Percentiles rank a stretch among this genome's conserved stretches.
phyloP scores from a whole-genome alignment of 768 basidiomycete genomes.

The Russula brevipes region DNA sequence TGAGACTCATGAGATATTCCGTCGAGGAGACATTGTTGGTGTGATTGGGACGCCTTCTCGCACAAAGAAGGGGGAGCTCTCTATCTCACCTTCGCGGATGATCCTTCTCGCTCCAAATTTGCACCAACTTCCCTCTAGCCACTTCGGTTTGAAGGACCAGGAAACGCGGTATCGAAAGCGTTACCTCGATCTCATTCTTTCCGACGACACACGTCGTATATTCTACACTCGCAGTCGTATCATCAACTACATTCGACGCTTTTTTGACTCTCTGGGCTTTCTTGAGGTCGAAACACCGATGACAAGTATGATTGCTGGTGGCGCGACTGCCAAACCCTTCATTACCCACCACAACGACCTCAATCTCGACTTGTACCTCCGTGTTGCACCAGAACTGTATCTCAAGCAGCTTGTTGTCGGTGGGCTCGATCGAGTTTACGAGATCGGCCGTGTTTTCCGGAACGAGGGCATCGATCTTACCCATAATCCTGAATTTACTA shows the following conservation, averaged over 20 bases:
- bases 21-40: slow-evolving; percentile 94
- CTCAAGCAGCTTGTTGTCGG: slow-evolving; percentile 97
- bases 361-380: slow-evolving; percentile 91
- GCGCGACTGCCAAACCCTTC: slow-evolving; percentile 98
- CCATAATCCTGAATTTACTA: slow-evolving; percentile 98
- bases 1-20: slow-evolving; percentile 76
- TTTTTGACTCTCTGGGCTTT: slow-evolving; percentile 86
- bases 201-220: slow-evolving; percentile 79
- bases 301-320: slow-evolving; percentile 93
- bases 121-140: slow-evolving; percentile 88
- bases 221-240: slow-evolving; percentile 88
- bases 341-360: slow-evolving; percentile 99
- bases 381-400: slow-evolving; percentile 96
- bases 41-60: slow-evolving; percentile 85
- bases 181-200: slow-evolving; percentile 96
- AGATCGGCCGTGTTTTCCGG: slow-evolving; percentile 96
- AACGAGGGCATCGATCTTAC: slow-evolving; percentile 99
- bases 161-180: slow-evolving; percentile 98
- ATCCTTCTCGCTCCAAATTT: slow-evolving; percentile 91
- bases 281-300: slow-evolving; percentile 99
- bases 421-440: slow-evolving; percentile 95
- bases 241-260: slow-evolving; percentile 89
- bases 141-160: slow-evolving; percentile 95
- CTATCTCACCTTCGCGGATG: slow-evolving; percentile 76
- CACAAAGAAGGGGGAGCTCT: slow-evolving; percentile 93